Conservation (phyloP, 1,139 yeast genomes). For the Diutina rugosa region DNA sequence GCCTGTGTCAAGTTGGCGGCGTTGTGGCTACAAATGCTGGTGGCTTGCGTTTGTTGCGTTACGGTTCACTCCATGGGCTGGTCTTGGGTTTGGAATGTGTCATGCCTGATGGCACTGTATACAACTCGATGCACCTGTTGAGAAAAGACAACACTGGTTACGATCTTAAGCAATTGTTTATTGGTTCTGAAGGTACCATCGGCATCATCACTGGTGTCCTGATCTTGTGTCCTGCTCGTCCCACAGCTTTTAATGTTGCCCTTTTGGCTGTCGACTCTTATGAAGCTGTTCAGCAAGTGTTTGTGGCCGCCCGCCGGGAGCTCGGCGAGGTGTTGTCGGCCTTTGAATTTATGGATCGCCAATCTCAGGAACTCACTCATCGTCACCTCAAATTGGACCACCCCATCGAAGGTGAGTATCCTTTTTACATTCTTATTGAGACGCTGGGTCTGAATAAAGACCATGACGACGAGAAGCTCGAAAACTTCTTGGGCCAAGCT, state of each 20-base stretch:
- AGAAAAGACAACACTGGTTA: constrained; percentile 93
- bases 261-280: constrained; percentile 73
- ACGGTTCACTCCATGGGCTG: constrained; percentile 88
- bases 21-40: constrained; percentile 96
- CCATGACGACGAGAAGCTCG: constrained; percentile 70
- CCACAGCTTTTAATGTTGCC: constrained; percentile 78
- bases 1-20: constrained; percentile 95
- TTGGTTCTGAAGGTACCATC: constrained; percentile 87
- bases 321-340: constrained; percentile 83
- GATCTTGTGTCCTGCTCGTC: constrained; percentile 84
- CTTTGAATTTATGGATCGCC: constrained; percentile 86
- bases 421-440: constrained; percentile 84
- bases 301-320: constrained; percentile 66
- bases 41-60: constrained; percentile 75
- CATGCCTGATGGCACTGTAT: constrained; percentile 75
- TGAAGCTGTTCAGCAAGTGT: constrained; percentile 73
- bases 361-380: constrained; percentile 55
- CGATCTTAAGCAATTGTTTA: constrained; percentile 81
- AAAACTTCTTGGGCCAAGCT: constrained; percentile 64
- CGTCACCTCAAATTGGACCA: constrained; percentile 43
- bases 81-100: constrained; percentile 90
- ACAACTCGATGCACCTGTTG: constrained; percentile 68
- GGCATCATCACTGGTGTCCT: constrained; percentile 89
- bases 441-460: constrained; percentile 88
- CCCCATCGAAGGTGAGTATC: constrained; percentile 69